A percentile compares a stretch with the other conserved stretches of the same genome.
Conservation (phyloP, 495 filamentous ascomycete genomes). For the Trichocladium uniseriatum region DNA sequence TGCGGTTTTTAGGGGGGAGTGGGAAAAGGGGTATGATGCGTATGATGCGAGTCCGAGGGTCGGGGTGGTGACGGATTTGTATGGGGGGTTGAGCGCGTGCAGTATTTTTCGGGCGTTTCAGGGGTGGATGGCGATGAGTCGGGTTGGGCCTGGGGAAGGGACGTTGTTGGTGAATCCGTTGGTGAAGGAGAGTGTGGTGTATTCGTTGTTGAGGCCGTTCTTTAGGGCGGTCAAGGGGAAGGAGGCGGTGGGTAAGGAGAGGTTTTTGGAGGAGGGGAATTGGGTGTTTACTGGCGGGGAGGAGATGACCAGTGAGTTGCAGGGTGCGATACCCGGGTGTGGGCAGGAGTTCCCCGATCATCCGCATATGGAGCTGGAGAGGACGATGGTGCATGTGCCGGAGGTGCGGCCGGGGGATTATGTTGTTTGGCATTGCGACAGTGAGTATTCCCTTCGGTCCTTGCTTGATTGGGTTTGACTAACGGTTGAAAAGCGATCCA, state of each 20-base stretch:
- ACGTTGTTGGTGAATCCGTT: slow-evolving; percentile 79
- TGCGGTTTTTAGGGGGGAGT: slow-evolving; percentile 60
- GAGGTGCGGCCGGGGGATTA: slow-evolving; percentile 73
- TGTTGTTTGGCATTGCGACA: slow-evolving; percentile 88
- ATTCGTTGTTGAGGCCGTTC: slow-evolving; percentile 79
- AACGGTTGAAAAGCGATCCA: slow-evolving; percentile 49
- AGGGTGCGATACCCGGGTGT: slow-evolving; percentile 65
- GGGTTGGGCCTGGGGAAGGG: slow-evolving; percentile 61
- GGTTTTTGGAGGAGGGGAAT: slow-evolving; percentile 21
- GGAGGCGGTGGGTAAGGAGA: slow-evolving; percentile 10
- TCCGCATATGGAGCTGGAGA: slow-evolving; percentile 63
- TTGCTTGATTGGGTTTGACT: background rate
- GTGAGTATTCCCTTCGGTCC: slow-evolving; percentile 27
- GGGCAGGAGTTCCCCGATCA: slow-evolving; percentile 74
- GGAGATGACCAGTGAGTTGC: slow-evolving; percentile 48
- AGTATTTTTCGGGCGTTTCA: slow-evolving; percentile 83
- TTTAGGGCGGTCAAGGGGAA: slow-evolving; percentile 44
- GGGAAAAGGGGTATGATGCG: slow-evolving; percentile 68
- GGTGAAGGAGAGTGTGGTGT: slow-evolving; percentile 62
- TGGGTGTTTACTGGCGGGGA: slow-evolving; percentile 44
- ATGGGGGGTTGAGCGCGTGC: slow-evolving; percentile 74
- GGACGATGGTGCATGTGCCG: slow-evolving; percentile 74
- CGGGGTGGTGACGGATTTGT: slow-evolving; percentile 65
- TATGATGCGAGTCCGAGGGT: slow-evolving; percentile 67
- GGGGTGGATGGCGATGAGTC: slow-evolving; percentile 77